phyloP scores from a whole-genome alignment of 352 stramenopile species.

The Globisporangium radiosum region DNA sequence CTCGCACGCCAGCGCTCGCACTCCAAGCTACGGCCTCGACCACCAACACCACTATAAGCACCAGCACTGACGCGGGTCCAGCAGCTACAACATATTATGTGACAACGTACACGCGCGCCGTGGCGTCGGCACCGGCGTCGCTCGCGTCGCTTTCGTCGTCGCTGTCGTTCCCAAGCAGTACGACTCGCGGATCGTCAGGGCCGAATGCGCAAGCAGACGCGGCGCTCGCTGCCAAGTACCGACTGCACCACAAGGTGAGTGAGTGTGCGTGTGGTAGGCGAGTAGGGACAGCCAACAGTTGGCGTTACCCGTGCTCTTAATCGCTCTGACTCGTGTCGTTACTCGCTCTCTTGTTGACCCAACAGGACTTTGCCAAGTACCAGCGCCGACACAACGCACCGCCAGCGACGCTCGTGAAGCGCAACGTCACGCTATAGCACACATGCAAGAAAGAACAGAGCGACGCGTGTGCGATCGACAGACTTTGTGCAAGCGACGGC shows the following conservation, averaged over 20 bases:
- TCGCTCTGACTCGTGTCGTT: background rate
- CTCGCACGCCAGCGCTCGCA: background rate
- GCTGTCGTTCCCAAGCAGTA: slow-evolving; percentile 20
- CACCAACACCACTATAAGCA: background rate
- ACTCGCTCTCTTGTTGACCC: background rate
- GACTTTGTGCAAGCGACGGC: background rate
- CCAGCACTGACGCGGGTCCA: background rate
- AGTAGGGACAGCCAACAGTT: too few species aligned
- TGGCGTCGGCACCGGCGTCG: background rate
- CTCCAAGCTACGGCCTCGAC: background rate
- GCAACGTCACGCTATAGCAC: slow-evolving; percentile 27
- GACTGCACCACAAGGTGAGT: slow-evolving; percentile 35
- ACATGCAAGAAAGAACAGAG: too few species aligned
- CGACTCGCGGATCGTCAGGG: slow-evolving; percentile 9
- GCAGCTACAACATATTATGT: slow-evolving; percentile 33
- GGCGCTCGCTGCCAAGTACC: slow-evolving; percentile 31
- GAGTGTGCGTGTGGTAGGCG: too few species aligned
- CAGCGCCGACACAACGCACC: slow-evolving; percentile 25
- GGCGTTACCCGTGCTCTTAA: background rate
- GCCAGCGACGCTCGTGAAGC: slow-evolving; percentile 26
- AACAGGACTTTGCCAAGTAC: slow-evolving; percentile 40
- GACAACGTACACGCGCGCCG: slow-evolving; percentile 23
- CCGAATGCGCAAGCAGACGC: slow-evolving; percentile 9
- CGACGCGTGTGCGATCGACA: too few species aligned
- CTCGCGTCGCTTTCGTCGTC: slow-evolving; percentile 1